These are phyloP conservation scores for Serendipita vermifera DNA, from an alignment of 768 basidiomycete species.

Conservation along the genomic window DNA sequence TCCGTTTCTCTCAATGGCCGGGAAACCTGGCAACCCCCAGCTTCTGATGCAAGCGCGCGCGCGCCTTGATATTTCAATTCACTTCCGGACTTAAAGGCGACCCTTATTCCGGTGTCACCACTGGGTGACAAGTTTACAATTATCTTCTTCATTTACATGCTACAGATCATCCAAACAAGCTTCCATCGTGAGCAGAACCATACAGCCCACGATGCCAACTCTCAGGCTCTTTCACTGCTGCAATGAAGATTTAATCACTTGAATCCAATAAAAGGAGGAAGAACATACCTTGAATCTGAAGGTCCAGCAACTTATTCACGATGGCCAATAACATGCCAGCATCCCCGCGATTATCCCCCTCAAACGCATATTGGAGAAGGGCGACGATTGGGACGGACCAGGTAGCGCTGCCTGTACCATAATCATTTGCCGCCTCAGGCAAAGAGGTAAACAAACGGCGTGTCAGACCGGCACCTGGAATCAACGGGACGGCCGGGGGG, in stretches of 20 bases:
- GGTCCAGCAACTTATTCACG: not conserved
- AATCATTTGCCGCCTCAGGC: constrained; percentile 27
- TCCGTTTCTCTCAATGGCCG: too few species aligned
- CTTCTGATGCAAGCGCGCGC: too few species aligned
- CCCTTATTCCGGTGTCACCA: too few species aligned
- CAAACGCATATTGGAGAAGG: constrained; percentile 62
- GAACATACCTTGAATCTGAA: not conserved
- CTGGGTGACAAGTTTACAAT: too few species aligned
- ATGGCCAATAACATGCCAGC: constrained; percentile 25
- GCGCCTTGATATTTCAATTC: too few species aligned
- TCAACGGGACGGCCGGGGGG: constrained; percentile 61
- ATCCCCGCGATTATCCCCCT: constrained; percentile 71
- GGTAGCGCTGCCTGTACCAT: not conserved
- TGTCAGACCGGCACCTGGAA: constrained; percentile 67
- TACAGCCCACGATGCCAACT: constrained; percentile 29
- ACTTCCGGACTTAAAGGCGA: too few species aligned
- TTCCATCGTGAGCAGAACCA: constrained; percentile 37
- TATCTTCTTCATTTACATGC: too few species aligned
- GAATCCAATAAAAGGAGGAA: not conserved
- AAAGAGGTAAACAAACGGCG: constrained; percentile 50
- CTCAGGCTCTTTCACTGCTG: constrained; percentile 10
- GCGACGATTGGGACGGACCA: constrained; percentile 44
- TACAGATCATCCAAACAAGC: constrained; percentile 27
- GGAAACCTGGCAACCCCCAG: too few species aligned
- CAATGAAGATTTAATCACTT: not conserved